Evolutionary conservation across 2,329 filamentous ascomycete genomes (phyloP), one percentile per base, ranked within the genome.

Genomic region (Cordyceps farinosa): DNA sequence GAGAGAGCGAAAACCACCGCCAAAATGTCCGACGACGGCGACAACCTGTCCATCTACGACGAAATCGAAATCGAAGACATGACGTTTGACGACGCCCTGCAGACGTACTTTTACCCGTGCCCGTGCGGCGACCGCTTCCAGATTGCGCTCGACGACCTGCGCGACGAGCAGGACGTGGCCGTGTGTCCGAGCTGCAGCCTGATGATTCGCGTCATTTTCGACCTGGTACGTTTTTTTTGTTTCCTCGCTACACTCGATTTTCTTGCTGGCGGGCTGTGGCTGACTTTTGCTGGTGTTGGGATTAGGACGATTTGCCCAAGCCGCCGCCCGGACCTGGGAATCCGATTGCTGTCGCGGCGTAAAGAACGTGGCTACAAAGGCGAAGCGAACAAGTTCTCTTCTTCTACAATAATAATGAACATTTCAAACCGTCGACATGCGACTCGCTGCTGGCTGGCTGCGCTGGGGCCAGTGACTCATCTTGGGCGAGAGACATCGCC

Each of bases 11-110:
- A 11, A 44, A 2, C 15, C 6, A 13, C 29, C n/a, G 36, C 50
- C 62, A 78, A 68, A 63, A 88, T 88, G 86, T 82, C 86, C 42
- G 87, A 88, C 73, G 59, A 88, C 73, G 55, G 89, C 67, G 82
- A 85, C 60, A 79, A 80, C 40, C 77, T 89, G 63, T 87, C 89
- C 69, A 91, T 97, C 75, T 98, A 97, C 81, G 94, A 98, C 73
- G 94, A 97, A 78, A 94, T 98, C 77, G 94, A 98, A 76, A 97
- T 98, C 80, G 94, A 98, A 77, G 95, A 99, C 78, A 96, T 97
- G 92, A 95, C 90, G 71, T 97, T 86, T 75, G 92, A 97, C 76
- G 80, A 87, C 53, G 82, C 83, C 4, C 84, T 92, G 47, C 89
- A 97, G 75, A 89, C 97, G 70, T 99, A 97, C 80, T 90, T 94